Evolutionary conservation across 2,329 filamentous ascomycete species (phyloP).

Genomic region (Ophiosphaerella korrae): DNA sequence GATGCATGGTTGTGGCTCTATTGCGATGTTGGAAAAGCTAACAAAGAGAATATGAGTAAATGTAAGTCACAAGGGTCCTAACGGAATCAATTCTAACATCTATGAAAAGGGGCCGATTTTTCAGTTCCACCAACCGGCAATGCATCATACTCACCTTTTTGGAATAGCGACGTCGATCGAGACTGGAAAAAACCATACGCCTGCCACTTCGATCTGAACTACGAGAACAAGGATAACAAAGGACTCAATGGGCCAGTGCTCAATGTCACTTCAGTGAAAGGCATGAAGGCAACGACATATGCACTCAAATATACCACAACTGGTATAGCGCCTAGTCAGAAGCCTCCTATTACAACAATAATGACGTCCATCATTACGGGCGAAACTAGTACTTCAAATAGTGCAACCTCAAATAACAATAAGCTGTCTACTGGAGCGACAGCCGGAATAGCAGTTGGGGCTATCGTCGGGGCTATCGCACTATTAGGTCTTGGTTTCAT

Average conservation of each 20-base stretch:
- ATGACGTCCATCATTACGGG: not conserved
- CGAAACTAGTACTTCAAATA: not conserved
- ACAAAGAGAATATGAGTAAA: no score
- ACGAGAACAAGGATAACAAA: not conserved
- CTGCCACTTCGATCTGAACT: constrained; percentile 10
- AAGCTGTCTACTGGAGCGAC: constrained; percentile 2
- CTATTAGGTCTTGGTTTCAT: not conserved
- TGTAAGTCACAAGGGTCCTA: not conserved
- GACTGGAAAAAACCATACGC: constrained; percentile 1
- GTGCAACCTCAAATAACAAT: not conserved
- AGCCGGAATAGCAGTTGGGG: constrained; percentile 7
- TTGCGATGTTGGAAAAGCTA: constrained; percentile 1
- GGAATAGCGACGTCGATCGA: constrained; percentile 1
- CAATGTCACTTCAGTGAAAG: constrained; percentile 4
- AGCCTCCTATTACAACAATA: not conserved
- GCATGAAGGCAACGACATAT: constrained; percentile 3
- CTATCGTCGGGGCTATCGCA: not conserved
- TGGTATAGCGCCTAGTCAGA: not conserved
- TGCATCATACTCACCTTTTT: constrained; percentile 2
- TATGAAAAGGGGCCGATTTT: not conserved
- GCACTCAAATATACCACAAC: constrained; percentile 2
- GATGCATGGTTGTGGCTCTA: constrained; percentile 6
- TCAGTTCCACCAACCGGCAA: constrained; percentile 3
- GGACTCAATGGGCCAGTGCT: not conserved
- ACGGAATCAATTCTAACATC: not conserved